Base-by-base conservation (phyloP, 2,329 filamentous ascomycete species). In the Botrytis elliptica region DNA sequence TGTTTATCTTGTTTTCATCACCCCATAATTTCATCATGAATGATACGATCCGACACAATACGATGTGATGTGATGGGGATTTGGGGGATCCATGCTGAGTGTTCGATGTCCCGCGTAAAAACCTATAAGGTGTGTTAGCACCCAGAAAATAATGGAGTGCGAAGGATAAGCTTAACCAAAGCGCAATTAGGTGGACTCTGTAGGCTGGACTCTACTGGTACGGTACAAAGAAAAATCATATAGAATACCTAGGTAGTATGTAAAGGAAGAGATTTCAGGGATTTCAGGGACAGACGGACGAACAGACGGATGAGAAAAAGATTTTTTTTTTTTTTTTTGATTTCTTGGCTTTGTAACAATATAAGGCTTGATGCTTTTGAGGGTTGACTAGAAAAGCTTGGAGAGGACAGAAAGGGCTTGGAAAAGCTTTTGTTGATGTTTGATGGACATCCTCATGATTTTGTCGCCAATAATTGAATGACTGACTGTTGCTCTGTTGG, bases 401-500 rank as follows among this genome's bases (percentile, higher is more conserved):
- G 29, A 38, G 59, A 25, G 33, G 25, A 25, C 12, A 4, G 33
- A 38, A 62, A 16, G 59, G 59, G 59, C 59, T 62, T 62, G 59
- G 59, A 62, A 62, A 62, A 62, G 59, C 59, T 63, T 63, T 63
- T 63, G 25, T 63, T 29, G 36, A n/a, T 40, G 59, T 60, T 62
- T n/a, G 36, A 62, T 62, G 36, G 57, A 38, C 9, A 22, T 20
- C 44, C 18, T 46, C 44, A 7, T 22, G 6, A 22, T 22, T 9
- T 46, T 46, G 18, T 22, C 44, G 44, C 44, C 20, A 46, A 22
- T 9, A 46, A 46, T 25, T 60, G 16, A 38, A 14, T n/a, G 49
- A n/a, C 49, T 52, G 10, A n/a, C 49, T 52, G 10, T n/a, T 20
- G 22, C 9, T 25, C 22, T 52, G 22, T 22, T 52, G 46, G 46